Base-by-base conservation (phyloP, 148 eudicot species). In the Rhododendron ferrugineum region DNA sequence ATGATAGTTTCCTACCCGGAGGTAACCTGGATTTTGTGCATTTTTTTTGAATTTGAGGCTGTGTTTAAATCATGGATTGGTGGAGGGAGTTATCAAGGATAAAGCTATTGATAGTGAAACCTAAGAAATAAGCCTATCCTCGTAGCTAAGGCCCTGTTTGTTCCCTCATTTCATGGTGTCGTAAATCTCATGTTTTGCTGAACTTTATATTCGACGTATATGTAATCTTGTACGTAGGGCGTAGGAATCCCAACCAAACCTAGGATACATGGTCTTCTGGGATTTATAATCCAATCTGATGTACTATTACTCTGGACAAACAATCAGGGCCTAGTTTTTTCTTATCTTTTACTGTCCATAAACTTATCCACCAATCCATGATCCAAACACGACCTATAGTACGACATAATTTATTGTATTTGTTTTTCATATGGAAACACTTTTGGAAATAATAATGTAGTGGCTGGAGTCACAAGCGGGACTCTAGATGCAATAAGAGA, bases 401-500 rank as follows among this genome's bases (percentile, higher is more conserved):
- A 56, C 1, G 11, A 66, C 7, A 1, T 28, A 13, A n/a, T 68
- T 4, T 30, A 30, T 14, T 28, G 75, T 30, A 0, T 11, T 77
- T 79, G 5, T 36, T 46, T 34, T 56, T 46, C 15, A 16, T 74
- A 47, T 13, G 6, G 14, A 36, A 58, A 52, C 46, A 37, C 40
- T 40, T 62, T 44, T 44, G 9, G 44, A 56, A 34, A 14, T 56
- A 78, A 8, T 83, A 82, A 28, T 83, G 34, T 42, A 15, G 42
- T 60, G 76, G 50, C 36, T 88, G 87, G 92, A 92, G 99, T 95
- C 81, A 85, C 89, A 11, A 91, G 88, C 50, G 99, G 98, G 79
- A 89, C 95, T 2, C 87, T 97, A 49, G 98, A 97, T 88, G 99
- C 96, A 18, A 97, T 97, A 74, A 92, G 98, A 89, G 99, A 97